A percentile compares a stretch with the other conserved stretches of the same genome.
Evolutionary conservation across 2,329 filamentous ascomycete genomes (phyloP).

Genomic region (Monosporascus sp.): DNA sequence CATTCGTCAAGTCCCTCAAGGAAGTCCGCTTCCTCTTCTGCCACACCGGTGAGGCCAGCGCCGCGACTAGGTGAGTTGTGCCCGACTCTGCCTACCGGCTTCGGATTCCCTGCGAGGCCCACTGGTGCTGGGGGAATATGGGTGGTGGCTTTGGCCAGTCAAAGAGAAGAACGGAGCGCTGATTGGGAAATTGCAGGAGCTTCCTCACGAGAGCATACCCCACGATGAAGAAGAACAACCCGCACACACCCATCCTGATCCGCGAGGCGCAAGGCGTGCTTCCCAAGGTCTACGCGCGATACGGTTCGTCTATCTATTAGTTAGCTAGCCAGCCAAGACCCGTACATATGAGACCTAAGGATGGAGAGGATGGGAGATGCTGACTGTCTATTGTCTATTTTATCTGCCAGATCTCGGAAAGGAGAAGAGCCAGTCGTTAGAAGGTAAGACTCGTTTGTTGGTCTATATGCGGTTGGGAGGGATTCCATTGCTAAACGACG

Average conservation of each 20-base stretch:
- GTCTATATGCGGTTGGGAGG: too few relatives aligned
- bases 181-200: slow-evolving; percentile 48
- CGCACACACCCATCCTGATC: slow-evolving; percentile 86
- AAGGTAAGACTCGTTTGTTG: slow-evolving; percentile 29
- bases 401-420: slow-evolving; percentile 43
- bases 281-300: slow-evolving; percentile 87
- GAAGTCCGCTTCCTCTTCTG: slow-evolving; percentile 97
- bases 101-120: too few relatives aligned
- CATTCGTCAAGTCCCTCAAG: slow-evolving; percentile 81
- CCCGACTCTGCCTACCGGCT: too few relatives aligned
- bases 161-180: background rate
- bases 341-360: too few relatives aligned
- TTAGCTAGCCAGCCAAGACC: background rate
- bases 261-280: slow-evolving; percentile 82
- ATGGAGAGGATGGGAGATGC: slow-evolving; percentile 1
- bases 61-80: slow-evolving; percentile 68
- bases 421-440: slow-evolving; percentile 52
- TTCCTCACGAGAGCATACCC: slow-evolving; percentile 91
- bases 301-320: slow-evolving; percentile 54
- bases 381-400: slow-evolving; percentile 11
- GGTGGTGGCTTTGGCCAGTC: too few relatives aligned
- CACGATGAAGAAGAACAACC: slow-evolving; percentile 99
- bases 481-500: background rate
- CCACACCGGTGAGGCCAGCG: slow-evolving; percentile 87
- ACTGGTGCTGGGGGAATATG: too few relatives aligned